Percentiles rank a stretch among this genome's conserved stretches.
Conservation (phyloP, 2,329 filamentous ascomycete species). For the Trichophyton mentagrophytes region DNA sequence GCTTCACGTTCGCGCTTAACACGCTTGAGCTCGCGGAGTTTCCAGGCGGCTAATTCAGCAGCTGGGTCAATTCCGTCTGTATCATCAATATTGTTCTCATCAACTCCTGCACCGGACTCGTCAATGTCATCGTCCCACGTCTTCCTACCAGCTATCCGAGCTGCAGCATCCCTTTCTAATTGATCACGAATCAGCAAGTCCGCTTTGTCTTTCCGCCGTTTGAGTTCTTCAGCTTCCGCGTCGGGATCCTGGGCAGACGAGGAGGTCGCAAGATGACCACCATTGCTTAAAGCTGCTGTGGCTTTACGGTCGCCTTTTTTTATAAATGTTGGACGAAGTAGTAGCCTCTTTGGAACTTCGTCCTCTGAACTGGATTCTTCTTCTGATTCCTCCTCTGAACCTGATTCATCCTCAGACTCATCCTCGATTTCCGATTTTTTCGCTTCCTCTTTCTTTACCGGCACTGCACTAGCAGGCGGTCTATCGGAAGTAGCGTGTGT, state of each 20-base stretch:
- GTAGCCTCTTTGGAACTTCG: slow-evolving; percentile 42
- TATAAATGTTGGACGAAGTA: slow-evolving; percentile 55
- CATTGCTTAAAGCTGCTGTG: slow-evolving; percentile 16
- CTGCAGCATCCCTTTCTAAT: slow-evolving; percentile 66
- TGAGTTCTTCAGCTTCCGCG: slow-evolving; percentile 36
- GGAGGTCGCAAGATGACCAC: slow-evolving; percentile 13
- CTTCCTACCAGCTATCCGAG: slow-evolving; percentile 61
- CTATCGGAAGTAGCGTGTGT: background rate
- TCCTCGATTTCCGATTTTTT: background rate
- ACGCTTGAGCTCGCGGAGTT: slow-evolving; percentile 76
- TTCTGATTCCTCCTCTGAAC: slow-evolving; percentile 6
- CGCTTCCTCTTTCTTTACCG: background rate
- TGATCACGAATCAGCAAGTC: slow-evolving; percentile 80
- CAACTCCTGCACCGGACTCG: slow-evolving; percentile 51
- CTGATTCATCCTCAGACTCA: background rate
- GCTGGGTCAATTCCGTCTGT: slow-evolving; percentile 76
- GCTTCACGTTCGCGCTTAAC: slow-evolving; percentile 75
- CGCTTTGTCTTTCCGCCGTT: slow-evolving; percentile 48
- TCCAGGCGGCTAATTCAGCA: slow-evolving; percentile 86
- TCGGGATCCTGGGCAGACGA: slow-evolving; percentile 21
- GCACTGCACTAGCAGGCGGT: too few species aligned
- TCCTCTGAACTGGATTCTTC: slow-evolving; percentile 9
- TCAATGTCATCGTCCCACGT: slow-evolving; percentile 63
- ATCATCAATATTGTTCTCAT: slow-evolving; percentile 69
- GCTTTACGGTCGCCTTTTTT: slow-evolving; percentile 48